Evolutionary conservation across 2,329 filamentous ascomycete species (phyloP).

Genomic region (Fusarium bulbicola): DNA sequence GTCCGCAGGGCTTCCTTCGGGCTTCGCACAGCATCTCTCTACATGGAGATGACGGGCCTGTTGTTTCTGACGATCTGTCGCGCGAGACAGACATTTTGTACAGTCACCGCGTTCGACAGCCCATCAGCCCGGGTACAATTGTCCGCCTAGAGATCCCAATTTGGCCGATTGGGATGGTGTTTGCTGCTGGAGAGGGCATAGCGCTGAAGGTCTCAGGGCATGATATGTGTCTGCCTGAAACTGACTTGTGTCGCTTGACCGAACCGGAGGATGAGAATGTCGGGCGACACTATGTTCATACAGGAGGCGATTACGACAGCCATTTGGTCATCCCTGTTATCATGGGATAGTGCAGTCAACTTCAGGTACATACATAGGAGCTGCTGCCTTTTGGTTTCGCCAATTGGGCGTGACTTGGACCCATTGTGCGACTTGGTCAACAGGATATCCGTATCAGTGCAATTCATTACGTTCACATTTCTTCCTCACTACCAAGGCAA

Average conservation of each 20-base stretch:
- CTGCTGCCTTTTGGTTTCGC: not conserved
- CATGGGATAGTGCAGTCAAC: not conserved
- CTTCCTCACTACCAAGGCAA: conserved; percentile 63
- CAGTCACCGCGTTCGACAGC: not conserved
- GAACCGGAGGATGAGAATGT: not conserved
- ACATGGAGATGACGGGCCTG: fast-evolving
- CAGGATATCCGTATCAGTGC: fast-evolving
- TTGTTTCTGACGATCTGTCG: not conserved
- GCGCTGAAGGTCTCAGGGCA: not conserved
- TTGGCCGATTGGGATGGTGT: not conserved
- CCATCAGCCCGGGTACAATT: not conserved
- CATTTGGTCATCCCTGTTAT: not conserved
- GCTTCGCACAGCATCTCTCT: not conserved
- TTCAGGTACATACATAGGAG: not conserved
- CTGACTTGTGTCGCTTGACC: not conserved
- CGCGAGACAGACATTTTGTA: not conserved
- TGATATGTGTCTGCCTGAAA: not conserved
- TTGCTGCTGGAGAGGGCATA: not conserved
- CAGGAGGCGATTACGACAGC: not conserved
- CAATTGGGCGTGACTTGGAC: fast-evolving
- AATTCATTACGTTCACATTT: conserved; percentile 17
- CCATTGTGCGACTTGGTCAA: not conserved
- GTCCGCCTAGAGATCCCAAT: not conserved
- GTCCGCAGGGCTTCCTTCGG: not conserved
- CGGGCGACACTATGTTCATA: not conserved